phyloP scores from a whole-genome alignment of 352 stramenopile genomes.

The Phytophthora tentaculata region DNA sequence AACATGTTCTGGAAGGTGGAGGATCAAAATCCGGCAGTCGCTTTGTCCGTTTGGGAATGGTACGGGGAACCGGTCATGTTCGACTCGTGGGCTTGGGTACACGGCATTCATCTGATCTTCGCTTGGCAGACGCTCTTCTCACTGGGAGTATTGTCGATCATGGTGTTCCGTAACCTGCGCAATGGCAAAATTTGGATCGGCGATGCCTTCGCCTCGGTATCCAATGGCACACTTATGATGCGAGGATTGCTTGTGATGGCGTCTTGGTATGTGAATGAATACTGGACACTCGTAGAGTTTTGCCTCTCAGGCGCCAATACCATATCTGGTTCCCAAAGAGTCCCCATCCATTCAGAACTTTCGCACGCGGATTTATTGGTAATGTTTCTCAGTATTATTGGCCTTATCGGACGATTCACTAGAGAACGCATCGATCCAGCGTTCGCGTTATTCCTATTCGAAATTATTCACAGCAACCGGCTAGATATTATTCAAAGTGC shows the following conservation, averaged over 20 bases:
- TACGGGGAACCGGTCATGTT: constrained; percentile 37
- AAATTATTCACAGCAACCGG: constrained; percentile 29
- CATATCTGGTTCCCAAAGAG: constrained; percentile 12
- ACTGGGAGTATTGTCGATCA: constrained; percentile 34
- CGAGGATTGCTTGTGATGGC: constrained; percentile 38
- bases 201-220: constrained; percentile 45
- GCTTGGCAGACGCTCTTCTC: constrained; percentile 35
- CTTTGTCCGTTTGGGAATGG: constrained; percentile 38
- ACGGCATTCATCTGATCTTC: constrained; percentile 45
- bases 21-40: constrained; percentile 19
- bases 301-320: constrained; percentile 19
- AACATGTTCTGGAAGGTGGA: constrained; percentile 36
- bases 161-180: constrained; percentile 41
- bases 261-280: constrained; percentile 44
- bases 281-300: constrained; percentile 41
- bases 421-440: constrained; percentile 43
- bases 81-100: constrained; percentile 56
- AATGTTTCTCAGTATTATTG: constrained; percentile 38
- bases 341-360: constrained; percentile 34
- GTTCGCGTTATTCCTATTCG: constrained; percentile 37
- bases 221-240: constrained; percentile 33
- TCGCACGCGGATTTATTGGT: constrained; percentile 43
- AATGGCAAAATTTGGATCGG: constrained; percentile 50
- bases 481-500: constrained; percentile 3
- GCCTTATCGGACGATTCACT: constrained; percentile 30